phyloP scores from a whole-genome alignment of 2,329 filamentous ascomycete species.

The Colletotrichum costaricense region DNA sequence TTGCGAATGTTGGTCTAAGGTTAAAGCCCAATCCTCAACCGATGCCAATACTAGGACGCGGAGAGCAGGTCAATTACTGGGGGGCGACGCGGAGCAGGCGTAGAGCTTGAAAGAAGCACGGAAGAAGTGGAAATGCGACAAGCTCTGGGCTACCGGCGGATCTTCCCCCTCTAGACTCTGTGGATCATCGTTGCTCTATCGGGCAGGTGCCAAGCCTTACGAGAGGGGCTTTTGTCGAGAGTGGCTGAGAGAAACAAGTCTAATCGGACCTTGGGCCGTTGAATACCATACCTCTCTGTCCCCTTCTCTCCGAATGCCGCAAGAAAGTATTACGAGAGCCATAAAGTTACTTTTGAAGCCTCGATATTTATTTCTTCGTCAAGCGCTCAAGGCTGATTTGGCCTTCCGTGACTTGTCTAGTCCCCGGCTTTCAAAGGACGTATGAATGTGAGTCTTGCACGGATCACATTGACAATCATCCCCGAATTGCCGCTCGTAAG shows the following conservation, averaged over 20 bases:
- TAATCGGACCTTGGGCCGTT: neutral
- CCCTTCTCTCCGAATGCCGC: neutral
- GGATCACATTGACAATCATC: neutral
- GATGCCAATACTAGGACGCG: neutral
- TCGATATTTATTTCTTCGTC: neutral
- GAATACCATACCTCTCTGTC: neutral
- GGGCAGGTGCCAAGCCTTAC: constrained; percentile 34
- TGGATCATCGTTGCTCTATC: constrained; percentile 30
- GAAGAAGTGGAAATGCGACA: neutral
- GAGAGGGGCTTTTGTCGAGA: constrained; percentile 13
- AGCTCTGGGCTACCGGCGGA: constrained; percentile 9
- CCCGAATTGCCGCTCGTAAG: neutral
- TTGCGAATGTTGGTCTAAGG: constrained; percentile 3
- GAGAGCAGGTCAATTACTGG: constrained; percentile 6
- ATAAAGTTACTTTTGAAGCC: neutral
- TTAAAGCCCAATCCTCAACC: neutral
- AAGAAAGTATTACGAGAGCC: neutral
- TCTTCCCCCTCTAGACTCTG: neutral
- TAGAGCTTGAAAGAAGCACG: neutral
- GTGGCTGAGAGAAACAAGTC: constrained; percentile 21
- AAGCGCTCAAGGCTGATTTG: neutral
- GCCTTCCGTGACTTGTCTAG: neutral
- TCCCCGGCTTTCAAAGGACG: neutral
- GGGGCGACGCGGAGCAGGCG: constrained; percentile 11
- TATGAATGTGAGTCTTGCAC: neutral